Evolutionary conservation across 208 protist genomes (phyloP).

Genomic region (Wallacemonas sp.): DNA sequence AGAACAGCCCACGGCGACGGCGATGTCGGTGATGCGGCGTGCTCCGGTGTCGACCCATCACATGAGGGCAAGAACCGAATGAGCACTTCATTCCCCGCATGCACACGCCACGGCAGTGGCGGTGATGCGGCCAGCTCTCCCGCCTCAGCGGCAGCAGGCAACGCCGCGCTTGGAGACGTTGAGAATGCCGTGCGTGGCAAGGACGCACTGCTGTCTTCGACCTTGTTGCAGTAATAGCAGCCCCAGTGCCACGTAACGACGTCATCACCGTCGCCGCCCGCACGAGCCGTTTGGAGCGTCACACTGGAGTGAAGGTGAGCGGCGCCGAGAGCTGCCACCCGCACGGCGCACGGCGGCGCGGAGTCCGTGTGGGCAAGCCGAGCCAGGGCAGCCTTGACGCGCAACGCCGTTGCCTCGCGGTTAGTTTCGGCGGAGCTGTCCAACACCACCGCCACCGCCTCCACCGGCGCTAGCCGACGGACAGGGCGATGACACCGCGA

Average conservation of each 20-base stretch:
- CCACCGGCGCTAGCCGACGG: not conserved
- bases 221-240: conserved; percentile 76
- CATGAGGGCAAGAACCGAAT: conserved; percentile 30
- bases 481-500: not conserved
- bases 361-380: not conserved
- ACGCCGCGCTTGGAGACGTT: not conserved
- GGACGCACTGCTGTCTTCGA: conserved; percentile 66
- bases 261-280: not conserved
- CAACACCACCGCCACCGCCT: not conserved
- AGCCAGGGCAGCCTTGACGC: too few relatives aligned
- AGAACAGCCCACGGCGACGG: conserved; percentile 19
- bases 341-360: not conserved
- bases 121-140: not conserved
- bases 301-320: conserved; percentile 80
- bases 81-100: conserved; percentile 63
- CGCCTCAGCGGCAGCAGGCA: not conserved
- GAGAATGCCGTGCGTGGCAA: conserved; percentile 30
- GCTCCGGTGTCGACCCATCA: too few relatives aligned
- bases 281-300: conserved; percentile 15
- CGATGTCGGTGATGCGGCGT: not conserved
- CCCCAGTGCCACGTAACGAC: conserved; percentile 63
- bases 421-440: not conserved
- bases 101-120: conserved; percentile 13
- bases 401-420: not conserved
- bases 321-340: conserved; percentile 52